phyloP scores from a whole-genome alignment of 768 basidiomycete genomes.

The Psilocybe tampanensis region DNA sequence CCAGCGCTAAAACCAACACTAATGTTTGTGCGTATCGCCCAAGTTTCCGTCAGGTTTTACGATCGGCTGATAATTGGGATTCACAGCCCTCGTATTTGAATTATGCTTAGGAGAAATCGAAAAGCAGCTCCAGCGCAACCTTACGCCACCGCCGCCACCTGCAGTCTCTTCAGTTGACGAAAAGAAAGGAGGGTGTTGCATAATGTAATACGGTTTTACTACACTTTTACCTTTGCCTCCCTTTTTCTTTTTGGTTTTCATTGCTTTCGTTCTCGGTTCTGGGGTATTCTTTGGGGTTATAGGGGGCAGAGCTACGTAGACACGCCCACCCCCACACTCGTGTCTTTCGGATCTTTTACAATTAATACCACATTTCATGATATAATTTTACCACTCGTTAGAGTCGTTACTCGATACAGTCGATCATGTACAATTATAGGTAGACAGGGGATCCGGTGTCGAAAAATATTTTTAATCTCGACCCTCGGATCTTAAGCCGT shows the following conservation, averaged over 20 bases:
- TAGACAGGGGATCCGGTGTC: neutral
- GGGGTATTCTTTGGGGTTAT: neutral
- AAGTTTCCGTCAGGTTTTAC: neutral
- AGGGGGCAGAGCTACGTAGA: no score
- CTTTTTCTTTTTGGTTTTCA: neutral
- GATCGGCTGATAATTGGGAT: neutral
- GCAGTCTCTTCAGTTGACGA: conserved; percentile 21
- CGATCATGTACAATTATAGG: neutral
- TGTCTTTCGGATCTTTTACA: neutral
- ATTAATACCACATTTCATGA: neutral
- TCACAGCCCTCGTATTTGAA: conserved; percentile 74
- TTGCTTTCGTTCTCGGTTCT: neutral
- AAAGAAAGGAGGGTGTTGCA: conserved; percentile 45
- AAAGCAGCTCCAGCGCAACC: conserved; percentile 46
- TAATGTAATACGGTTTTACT: conserved; percentile 59
- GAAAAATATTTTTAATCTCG: neutral
- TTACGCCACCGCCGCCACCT: conserved; percentile 38
- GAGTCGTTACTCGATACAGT: neutral
- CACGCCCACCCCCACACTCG: no score
- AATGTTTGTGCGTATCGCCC: conserved; percentile 72
- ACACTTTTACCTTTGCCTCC: no score
- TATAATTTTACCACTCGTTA: neutral
- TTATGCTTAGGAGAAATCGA: conserved; percentile 80
- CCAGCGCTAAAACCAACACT: conserved; percentile 78
- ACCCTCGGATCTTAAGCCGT: conserved; percentile 45